Percentiles rank a stretch among this genome's conserved stretches.
phyloP scores from a whole-genome alignment of 179 eudicot species.

The Beta macrorhiza region DNA sequence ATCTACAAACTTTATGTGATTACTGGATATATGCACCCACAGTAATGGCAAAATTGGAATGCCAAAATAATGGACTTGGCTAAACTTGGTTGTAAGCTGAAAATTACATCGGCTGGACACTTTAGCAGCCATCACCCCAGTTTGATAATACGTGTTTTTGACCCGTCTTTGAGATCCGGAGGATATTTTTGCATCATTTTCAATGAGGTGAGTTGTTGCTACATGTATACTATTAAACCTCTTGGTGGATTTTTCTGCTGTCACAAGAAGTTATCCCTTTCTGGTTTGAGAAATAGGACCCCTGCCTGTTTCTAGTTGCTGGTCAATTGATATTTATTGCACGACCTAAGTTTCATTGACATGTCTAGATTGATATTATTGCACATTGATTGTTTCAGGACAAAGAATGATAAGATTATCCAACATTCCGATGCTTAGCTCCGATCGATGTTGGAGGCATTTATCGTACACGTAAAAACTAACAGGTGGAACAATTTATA shows the following conservation, averaged over 20 bases:
- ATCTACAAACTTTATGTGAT: too few relatives aligned
- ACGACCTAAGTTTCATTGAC: background rate
- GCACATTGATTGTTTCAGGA: constrained; percentile 16
- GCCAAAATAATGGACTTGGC: background rate
- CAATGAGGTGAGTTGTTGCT: background rate
- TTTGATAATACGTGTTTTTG: background rate
- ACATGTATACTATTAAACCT: background rate
- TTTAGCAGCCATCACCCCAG: background rate
- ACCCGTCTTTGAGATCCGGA: background rate
- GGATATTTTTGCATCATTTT: background rate
- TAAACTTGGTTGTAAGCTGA: background rate
- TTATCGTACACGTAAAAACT: background rate
- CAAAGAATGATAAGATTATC: background rate
- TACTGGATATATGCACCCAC: background rate
- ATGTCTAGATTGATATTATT: background rate
- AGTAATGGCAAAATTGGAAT: background rate
- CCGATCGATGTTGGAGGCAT: background rate
- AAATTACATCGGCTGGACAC: background rate
- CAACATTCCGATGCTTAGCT: background rate
- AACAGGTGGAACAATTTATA: background rate
- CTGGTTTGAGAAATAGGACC: background rate
- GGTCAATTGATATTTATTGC: background rate
- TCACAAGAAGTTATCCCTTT: background rate
- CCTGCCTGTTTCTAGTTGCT: background rate
- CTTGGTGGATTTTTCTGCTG: background rate